Conservation (phyloP, 73 alveolate genomes). For the Symbiodinium pilosum region DNA sequence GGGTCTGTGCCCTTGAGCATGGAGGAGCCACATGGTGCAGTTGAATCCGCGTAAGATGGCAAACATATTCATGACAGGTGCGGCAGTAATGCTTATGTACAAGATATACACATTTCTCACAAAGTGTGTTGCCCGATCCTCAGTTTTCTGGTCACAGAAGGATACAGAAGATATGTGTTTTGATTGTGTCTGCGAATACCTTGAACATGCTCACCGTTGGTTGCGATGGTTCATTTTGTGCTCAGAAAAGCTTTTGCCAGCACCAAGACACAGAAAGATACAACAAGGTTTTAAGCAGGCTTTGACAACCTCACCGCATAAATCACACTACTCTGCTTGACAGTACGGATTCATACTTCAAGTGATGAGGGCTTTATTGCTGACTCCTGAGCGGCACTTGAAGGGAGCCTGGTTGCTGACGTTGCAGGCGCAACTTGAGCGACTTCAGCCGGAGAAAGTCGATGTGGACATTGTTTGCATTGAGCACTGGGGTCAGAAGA, state of each 20-base stretch:
- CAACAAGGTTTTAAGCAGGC: too few relatives aligned
- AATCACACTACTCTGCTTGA: too few relatives aligned
- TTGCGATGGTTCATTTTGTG: too few relatives aligned
- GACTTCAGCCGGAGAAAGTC: background rate
- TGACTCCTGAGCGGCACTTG: slow-evolving; percentile 1
- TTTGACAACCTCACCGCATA: too few relatives aligned
- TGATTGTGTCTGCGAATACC: too few relatives aligned
- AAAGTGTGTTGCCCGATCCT: slow-evolving; percentile 12
- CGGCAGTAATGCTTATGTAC: slow-evolving; percentile 95
- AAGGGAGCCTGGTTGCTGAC: background rate
- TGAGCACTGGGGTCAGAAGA: background rate
- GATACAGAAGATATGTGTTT: too few relatives aligned
- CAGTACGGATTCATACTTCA: too few relatives aligned
- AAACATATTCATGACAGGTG: slow-evolving; percentile 22
- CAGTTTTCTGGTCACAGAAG: background rate
- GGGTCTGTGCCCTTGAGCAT: too few relatives aligned
- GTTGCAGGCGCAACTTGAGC: background rate
- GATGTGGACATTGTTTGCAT: background rate
- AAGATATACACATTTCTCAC: slow-evolving; percentile 95
- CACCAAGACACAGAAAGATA: too few relatives aligned
- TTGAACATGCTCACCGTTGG: too few relatives aligned
- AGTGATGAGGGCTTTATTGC: background rate
- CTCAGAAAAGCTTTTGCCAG: too few relatives aligned
- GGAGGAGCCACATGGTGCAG: too few relatives aligned
- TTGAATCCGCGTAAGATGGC: background rate